These are phyloP conservation scores for Aspergillus persii DNA, from an alignment of 2,329 filamentous ascomycete species.

Conservation along the genomic window DNA sequence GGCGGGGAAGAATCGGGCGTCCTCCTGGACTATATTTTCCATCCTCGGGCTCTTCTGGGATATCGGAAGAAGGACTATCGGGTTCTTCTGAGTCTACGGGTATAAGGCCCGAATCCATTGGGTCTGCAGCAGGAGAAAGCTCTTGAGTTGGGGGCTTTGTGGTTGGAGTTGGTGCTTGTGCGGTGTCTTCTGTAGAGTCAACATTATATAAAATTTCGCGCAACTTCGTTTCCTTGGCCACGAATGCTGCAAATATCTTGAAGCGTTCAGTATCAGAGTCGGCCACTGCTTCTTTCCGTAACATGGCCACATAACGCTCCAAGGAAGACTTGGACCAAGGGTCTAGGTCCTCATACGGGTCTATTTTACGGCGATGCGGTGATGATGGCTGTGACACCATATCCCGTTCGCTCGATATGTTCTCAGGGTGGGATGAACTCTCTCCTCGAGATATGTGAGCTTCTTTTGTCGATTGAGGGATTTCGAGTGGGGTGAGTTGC, in stretches of 20 bases:
- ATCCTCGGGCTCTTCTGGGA: conserved; percentile 24
- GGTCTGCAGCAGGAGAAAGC: conserved; percentile 4
- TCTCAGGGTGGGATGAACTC: neutral
- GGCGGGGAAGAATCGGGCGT: conserved; percentile 44
- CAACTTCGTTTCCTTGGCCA: conserved; percentile 47
- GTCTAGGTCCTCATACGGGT: conserved; percentile 54
- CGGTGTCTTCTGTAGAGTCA: conserved; percentile 37
- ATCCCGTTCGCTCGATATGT: neutral
- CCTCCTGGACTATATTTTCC: conserved; percentile 54
- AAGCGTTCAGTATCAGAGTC: conserved; percentile 52
- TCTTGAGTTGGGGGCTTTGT: conserved; percentile 10
- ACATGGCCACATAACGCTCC: conserved; percentile 54
- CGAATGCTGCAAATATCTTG: conserved; percentile 53
- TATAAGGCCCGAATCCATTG: conserved; percentile 33
- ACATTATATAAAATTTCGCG: conserved; percentile 51
- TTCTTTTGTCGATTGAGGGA: conserved; percentile 11
- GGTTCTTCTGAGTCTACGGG: conserved; percentile 30
- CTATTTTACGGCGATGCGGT: conserved; percentile 25
- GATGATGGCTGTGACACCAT: conserved; percentile 6
- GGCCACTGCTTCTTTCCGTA: conserved; percentile 51
- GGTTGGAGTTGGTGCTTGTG: conserved; percentile 9
- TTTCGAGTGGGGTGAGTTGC: conserved; percentile 13
- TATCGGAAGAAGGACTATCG: conserved; percentile 6
- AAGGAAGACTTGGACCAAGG: conserved; percentile 58
- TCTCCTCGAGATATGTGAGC: conserved; percentile 1